Evolutionary conservation across 352 stramenopile species (phyloP).

Genomic region (Phytophthora colocasiae): DNA sequence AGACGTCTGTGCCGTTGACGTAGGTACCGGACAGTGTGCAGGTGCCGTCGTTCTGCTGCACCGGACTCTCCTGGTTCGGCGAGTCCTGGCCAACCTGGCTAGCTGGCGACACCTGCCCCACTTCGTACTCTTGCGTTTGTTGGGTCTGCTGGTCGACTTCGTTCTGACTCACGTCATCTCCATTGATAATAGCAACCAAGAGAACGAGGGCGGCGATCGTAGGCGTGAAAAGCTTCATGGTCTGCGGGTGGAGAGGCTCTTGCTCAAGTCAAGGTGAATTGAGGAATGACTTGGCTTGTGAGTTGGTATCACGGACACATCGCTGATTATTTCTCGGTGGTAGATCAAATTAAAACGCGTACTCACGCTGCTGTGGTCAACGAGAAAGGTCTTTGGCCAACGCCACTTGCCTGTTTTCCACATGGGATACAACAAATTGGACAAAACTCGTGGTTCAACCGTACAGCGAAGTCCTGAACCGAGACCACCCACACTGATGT

Average conservation of each 20-base stretch:
- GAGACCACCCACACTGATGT: not conserved
- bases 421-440: conserved; percentile 14
- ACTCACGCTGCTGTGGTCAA: not conserved
- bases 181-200: not conserved
- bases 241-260: not conserved
- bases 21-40: conserved; percentile 35
- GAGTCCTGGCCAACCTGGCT: conserved; percentile 13
- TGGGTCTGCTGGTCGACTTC: conserved; percentile 4
- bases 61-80: not conserved
- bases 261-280: conserved; percentile 1
- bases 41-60: not conserved
- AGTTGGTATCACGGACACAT: not conserved
- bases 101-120: conserved; percentile 8
- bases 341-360: conserved; percentile 1
- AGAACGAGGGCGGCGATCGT: conserved; percentile 11
- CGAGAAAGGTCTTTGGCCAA: not conserved
- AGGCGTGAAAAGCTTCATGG: conserved; percentile 10
- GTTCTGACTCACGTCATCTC: conserved; percentile 9
- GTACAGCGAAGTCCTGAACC: not conserved
- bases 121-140: not conserved
- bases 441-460: conserved; percentile 9
- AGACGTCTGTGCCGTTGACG: conserved; percentile 37
- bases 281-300: conserved; percentile 4
- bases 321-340: conserved; percentile 10
- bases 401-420: conserved; percentile 14